Evolutionary conservation across 495 filamentous ascomycete species (phyloP), one percentile per base, ranked within the genome.

Genomic region (Trypethelium eluteriae): DNA sequence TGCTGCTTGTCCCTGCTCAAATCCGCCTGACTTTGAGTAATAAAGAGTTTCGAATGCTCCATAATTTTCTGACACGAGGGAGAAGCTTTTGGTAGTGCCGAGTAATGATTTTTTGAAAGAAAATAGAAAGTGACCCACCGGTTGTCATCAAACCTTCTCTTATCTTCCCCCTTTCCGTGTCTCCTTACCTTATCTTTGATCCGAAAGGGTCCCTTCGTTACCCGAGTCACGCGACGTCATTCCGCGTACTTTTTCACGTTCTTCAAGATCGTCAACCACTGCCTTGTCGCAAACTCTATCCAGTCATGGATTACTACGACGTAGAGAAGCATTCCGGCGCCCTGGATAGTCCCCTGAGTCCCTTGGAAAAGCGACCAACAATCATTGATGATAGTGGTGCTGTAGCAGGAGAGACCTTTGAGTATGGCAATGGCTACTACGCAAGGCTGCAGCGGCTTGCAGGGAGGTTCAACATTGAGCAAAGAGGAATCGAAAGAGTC

Each of bases 401-500:
- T 2, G 84, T 89, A 2, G 79, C 81, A 12, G 81, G 83, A 34
- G 82, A 88, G 72, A 84, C 78, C 66, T 87, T 92, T 69, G 79
- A 80, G 59, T 79, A 85, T 39, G 88, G 88, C 64, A 75, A 86
- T 65, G 82, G 81, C 34, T 65, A 80, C 38, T 88, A 85, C 70
- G 89, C 88, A 25, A 89, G 83, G 76, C 68, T 89, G 4, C 88
- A 92, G 77, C 84, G 86, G 11, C 69, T 90, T 18, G 89, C 88
- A 0, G 87, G 83, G 4, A 85, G 81, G 69, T 83, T 88, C 70
- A 85, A 87, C 47, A 82, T 95, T 34, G 90, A 95, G 75, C 86
- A 85, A 76, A 81, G 91, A 71, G 91, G 91, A 62, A 89, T 93
- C 63, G 90, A 93, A 78, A 83, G 90, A 36, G 90, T 93, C 61